Evolutionary conservation across 2,329 filamentous ascomycete genomes (phyloP).

Genomic region (Biscogniauxia mediterranea): DNA sequence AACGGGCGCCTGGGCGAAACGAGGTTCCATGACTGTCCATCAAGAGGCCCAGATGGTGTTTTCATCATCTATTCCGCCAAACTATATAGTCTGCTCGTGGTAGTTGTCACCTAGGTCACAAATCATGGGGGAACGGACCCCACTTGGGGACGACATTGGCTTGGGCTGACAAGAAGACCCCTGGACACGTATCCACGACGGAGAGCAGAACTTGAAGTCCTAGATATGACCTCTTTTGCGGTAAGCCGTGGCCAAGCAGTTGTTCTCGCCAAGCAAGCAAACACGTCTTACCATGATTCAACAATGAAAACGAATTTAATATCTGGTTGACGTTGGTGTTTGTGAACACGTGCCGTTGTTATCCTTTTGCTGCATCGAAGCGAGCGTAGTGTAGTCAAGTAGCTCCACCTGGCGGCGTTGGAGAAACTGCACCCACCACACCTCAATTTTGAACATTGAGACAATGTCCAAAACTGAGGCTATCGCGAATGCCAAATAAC

Average conservation of each 20-base stretch:
- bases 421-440: conserved; percentile 16
- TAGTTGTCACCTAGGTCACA: background rate
- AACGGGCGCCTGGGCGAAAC: background rate
- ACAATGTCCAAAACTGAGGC: conserved; percentile 14
- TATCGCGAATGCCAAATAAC: conserved; percentile 16
- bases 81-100: background rate
- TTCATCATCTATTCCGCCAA: background rate
- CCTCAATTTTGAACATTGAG: conserved; percentile 14
- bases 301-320: conserved; percentile 6
- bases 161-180: background rate
- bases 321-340: conserved; percentile 11
- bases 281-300: conserved; percentile 12
- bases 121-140: background rate
- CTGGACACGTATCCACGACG: background rate
- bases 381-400: conserved; percentile 18
- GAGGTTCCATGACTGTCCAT: background rate
- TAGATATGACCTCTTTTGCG: conserved; percentile 5
- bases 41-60: background rate
- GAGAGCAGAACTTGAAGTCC: background rate
- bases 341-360: conserved; percentile 14
- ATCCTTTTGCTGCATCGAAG: conserved; percentile 21
- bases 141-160: background rate
- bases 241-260: conserved; percentile 9
- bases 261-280: background rate
- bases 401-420: conserved; percentile 20